These are phyloP conservation scores for Trifolium subterraneum DNA, from an alignment of 306 rosid species.

Conservation along the genomic window DNA sequence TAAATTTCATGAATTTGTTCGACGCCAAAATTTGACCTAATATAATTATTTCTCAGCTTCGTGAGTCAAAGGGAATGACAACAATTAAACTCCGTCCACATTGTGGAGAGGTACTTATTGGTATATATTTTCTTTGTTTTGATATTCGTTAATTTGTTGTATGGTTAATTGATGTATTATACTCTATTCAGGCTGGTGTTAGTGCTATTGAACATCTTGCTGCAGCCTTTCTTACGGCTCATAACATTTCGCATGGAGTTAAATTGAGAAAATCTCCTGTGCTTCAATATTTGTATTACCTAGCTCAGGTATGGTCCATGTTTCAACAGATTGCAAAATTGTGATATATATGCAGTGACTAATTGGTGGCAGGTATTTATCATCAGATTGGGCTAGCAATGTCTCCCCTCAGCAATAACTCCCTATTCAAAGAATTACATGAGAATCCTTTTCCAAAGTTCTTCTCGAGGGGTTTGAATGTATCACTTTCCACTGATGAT, in stretches of 20 bases:
- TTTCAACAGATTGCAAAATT: conserved; percentile 29
- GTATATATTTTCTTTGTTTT: conserved; percentile 31
- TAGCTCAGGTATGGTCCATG: conserved; percentile 70
- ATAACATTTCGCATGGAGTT: conserved; percentile 91
- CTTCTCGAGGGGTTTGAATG: conserved; percentile 93
- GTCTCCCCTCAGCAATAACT: conserved; percentile 98
- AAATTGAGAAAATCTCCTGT: conserved; percentile 94
- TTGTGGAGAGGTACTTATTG: conserved; percentile 82
- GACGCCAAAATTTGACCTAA: conserved; percentile 35
- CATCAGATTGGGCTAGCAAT: conserved; percentile 91
- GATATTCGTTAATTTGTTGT: conserved; percentile 14
- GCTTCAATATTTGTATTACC: conserved; percentile 86
- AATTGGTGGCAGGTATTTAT: conserved; percentile 5
- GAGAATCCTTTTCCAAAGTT: conserved; percentile 90
- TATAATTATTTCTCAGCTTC: conserved; percentile 70
- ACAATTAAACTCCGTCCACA: conserved; percentile 98
- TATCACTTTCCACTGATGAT: conserved; percentile 97
- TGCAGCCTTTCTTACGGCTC: conserved; percentile 83
- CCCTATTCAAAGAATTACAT: conserved; percentile 90
- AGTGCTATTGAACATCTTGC: conserved; percentile 93
- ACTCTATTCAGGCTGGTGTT: conserved; percentile 68
- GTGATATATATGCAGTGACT: conserved; percentile 30
- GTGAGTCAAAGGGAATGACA: conserved; percentile 93
- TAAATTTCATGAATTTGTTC: conserved; percentile 10
- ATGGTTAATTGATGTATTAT: conserved; percentile 36